A percentile compares a stretch with the other conserved stretches of the same genome.
Evolutionary conservation across 176 grass and related monocot species (phyloP).

Genomic region (Musa acuminata): DNA sequence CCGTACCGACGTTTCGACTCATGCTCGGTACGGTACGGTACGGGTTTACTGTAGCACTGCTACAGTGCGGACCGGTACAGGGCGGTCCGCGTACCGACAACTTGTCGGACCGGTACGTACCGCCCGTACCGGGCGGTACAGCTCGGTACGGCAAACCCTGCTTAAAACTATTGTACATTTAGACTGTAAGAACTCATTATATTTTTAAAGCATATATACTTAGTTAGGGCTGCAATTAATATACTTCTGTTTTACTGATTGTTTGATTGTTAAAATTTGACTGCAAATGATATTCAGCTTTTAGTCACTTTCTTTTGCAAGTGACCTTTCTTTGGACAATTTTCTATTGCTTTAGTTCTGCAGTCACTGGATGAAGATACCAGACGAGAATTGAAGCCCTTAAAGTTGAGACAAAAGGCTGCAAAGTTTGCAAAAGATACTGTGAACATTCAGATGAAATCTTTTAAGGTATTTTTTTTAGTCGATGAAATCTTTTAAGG

Average conservation of each 20-base stretch:
- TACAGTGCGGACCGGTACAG: no score
- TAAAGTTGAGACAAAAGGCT: conserved; percentile 88
- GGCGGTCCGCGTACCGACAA: no score
- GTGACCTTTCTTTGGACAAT: background rate
- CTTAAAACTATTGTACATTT: no score
- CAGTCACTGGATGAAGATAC: conserved; percentile 85
- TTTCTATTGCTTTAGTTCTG: conserved; percentile 61
- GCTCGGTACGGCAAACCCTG: no score
- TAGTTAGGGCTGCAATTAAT: no score
- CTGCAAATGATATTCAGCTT: background rate
- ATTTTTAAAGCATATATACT: no score
- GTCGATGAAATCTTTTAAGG: conserved; percentile 92
- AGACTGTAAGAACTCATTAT: no score
- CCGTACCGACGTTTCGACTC: no score
- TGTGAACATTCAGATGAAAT: conserved; percentile 87
- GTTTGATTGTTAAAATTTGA: conserved; percentile 4
- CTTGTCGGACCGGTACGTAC: no score
- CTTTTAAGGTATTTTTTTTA: conserved; percentile 62
- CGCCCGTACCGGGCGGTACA: no score
- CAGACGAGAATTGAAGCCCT: conserved; percentile 63
- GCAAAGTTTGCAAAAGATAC: conserved; percentile 97
- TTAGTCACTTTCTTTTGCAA: conserved; percentile 9
- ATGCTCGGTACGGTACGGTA: no score
- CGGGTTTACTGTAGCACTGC: no score
- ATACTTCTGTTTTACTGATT: background rate